Evolutionary conservation across 176 grass and related monocot species (phyloP), one percentile per base, ranked within the genome.

Genomic region (Aechmea fasciata): DNA sequence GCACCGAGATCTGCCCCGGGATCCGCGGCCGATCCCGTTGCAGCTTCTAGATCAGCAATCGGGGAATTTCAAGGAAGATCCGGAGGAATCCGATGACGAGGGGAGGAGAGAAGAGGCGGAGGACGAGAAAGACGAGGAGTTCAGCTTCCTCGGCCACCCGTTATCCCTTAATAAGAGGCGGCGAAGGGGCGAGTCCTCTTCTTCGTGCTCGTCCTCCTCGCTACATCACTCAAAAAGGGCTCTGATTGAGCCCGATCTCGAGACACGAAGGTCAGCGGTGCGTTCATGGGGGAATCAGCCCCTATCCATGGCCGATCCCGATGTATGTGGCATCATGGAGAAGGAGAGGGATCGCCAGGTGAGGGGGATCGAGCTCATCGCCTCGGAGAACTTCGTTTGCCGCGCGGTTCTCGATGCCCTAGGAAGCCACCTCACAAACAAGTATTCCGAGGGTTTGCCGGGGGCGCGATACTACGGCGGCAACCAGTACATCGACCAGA

Each of bases 371-470:
- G 89, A 91, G 78, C 84, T 91, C 50, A 80, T 91, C 57, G 85
- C 85, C 2, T 91, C 85, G 24, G 89, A 91, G 82, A 91, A 91
- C 74, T 91, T 74, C 49, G 83, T 84, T 50, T 91, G 82, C 69
- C 76, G 73, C 15, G 72, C 75, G 10, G 85, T 88, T 51, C 83
- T 91, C 2, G 76, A 91, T 63, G 89, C 84, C 9, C 72, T 91
- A 6, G 89, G 89, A 0, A 81, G 80, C 28, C 82, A 78, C 52
- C 79, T 91, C 20, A 91, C 89, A 2, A 88, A 91, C 82, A 91
- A 88, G 79, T 91, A 91, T 61, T 87, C 85, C 51, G 85, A 91
- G 80, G 89, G 89, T 10, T 70, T 85, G 28, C 82, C 85, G 0
- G 79, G 85, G 9, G 76, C 85, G 11, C 79, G 89, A 51, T 91